Evolutionary conservation across 2,329 filamentous ascomycete species (phyloP).

Genomic region (Phyllachora maydis): DNA sequence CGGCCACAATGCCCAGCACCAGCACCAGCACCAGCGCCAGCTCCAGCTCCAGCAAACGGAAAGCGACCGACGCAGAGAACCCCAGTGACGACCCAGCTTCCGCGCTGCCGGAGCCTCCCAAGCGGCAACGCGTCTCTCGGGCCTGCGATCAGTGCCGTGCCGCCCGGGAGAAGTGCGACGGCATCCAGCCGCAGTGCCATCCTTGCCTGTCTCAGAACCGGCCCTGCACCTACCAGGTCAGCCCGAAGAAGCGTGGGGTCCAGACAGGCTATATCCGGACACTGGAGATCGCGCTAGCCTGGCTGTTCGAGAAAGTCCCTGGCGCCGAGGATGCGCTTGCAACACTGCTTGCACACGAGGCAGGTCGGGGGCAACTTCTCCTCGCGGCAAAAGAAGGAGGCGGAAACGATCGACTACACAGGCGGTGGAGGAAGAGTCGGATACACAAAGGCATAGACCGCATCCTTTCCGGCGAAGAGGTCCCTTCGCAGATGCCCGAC

Average conservation of each 20-base stretch:
- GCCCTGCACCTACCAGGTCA: conserved; percentile 49
- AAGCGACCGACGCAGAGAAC: conserved; percentile 9
- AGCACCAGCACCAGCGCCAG: no score
- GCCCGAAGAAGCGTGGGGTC: conserved; percentile 56
- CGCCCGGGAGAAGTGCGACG: conserved; percentile 54
- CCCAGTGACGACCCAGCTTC: no score
- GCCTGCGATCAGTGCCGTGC: conserved; percentile 50
- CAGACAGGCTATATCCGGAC: conserved; percentile 65
- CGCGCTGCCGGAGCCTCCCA: no score
- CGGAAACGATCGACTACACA: conserved; percentile 34
- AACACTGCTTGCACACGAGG: conserved; percentile 24
- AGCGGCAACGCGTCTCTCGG: conserved; percentile 44
- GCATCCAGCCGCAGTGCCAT: conserved; percentile 45
- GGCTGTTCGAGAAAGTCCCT: conserved; percentile 40
- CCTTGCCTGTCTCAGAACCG: conserved; percentile 44
- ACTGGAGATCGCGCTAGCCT: conserved; percentile 46
- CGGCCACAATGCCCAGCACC: no score
- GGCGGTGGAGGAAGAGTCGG: conserved; percentile 39
- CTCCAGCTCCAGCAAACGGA: conserved; percentile 15
- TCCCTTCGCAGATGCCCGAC: conserved; percentile 11
- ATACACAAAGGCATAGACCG: conserved; percentile 42
- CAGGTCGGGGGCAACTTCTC: conserved; percentile 18
- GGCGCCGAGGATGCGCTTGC: conserved; percentile 37
- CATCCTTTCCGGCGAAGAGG: conserved; percentile 27
- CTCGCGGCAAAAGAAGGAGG: conserved; percentile 30